A percentile compares a stretch with the other conserved stretches of the same genome.
phyloP scores from a whole-genome alignment of 192 early-diverging fungal genomes.

The Jimgerdemannia flammicorona region DNA sequence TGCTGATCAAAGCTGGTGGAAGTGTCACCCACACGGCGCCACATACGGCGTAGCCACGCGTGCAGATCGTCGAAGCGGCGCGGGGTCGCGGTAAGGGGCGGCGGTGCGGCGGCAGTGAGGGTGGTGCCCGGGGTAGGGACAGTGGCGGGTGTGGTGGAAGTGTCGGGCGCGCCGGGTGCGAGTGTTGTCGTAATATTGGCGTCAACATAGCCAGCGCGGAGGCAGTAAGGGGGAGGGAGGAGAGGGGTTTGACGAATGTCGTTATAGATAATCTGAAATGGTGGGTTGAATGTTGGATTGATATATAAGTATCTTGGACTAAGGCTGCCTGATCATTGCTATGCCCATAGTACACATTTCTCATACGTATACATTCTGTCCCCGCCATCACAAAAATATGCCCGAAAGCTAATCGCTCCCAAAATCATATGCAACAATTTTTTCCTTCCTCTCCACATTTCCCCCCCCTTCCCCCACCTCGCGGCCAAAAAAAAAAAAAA shows the following conservation, averaged over 20 bases:
- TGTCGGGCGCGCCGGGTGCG: not conserved
- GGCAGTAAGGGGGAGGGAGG: slow-evolving; percentile 25
- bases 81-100: not conserved
- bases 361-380: no score
- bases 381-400: no score
- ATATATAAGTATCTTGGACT: not conserved
- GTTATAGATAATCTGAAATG: slow-evolving; percentile 24
- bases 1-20: not conserved
- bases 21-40: not conserved
- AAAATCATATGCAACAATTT: not conserved
- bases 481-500: no score
- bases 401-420: no score
- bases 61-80: not conserved
- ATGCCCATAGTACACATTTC: no score
- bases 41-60: not conserved
- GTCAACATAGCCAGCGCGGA: slow-evolving; percentile 9
- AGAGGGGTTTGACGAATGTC: slow-evolving; percentile 24
- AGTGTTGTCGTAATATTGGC: not conserved
- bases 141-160: not conserved
- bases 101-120: no score
- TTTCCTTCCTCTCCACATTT: not conserved
- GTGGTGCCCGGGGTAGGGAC: not conserved
- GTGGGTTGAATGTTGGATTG: not conserved
- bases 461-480: no score
- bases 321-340: no score